Base-by-base conservation (phyloP, 108 stramenopile genomes). In the Skeletonema tropicum region DNA sequence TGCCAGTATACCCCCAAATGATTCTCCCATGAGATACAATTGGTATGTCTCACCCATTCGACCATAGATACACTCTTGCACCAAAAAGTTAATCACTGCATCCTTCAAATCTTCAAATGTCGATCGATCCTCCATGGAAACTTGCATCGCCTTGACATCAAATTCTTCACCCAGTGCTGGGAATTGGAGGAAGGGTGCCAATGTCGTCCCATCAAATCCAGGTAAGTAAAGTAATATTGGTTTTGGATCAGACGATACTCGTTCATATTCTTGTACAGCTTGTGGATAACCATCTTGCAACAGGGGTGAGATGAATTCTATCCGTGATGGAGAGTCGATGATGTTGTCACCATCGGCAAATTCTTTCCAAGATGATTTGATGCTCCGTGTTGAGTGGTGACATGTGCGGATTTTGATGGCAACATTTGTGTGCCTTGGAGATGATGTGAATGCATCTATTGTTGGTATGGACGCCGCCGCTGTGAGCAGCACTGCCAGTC, bases 1-100 rank as follows among this genome's bases (percentile, higher is more conserved):
- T 21, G 92, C 91, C 11, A 95, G 74, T 42, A 95, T 83, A 1
- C 95, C 95, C 0, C 95, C 95, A 78, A 96, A 96, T 5, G 90
- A 91, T 77, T 96, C 95, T 12, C 95, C 95, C 67, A 91, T 89
- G 10, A 96, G 71, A 62, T 92, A 93, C 10, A 79, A 76, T 32
- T 88, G 71, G 31, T 48, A 15, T 30, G 65, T 39, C 36, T 70
- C 25, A 1, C 55, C 48, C 62, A 64, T 64, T 64, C 57, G 7
- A 8, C 69, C 23, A 25, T 35, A 17, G 8, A 55, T 55, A 31
- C 70, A 73, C 68, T 85, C 75, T 59, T 57, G 31, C 2, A 61
- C 45, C 17, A 88, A 25, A 60, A 84, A 92, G 13, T 85, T 59
- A 12, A 91, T 25, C 1, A 91, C 91, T 2, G 65, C 48, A 5